A percentile compares a stretch with the other conserved stretches of the same genome.
These are phyloP conservation scores for Zygosaccharomyces bisporus DNA, from an alignment of 805 yeast species.

Conservation along the genomic window DNA sequence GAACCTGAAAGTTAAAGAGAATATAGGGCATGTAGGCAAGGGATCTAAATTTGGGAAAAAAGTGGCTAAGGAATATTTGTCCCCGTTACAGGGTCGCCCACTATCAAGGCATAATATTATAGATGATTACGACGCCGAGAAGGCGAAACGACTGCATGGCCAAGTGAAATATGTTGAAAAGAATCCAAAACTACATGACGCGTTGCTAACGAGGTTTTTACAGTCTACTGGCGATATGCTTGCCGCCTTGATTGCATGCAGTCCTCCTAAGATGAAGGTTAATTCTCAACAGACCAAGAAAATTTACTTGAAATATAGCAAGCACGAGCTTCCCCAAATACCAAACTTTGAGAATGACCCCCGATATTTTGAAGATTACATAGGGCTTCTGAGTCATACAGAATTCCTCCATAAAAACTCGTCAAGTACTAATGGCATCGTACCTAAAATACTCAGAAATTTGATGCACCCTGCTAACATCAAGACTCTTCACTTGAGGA, in stretches of 20 bases:
- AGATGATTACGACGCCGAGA: slow-evolving; percentile 21
- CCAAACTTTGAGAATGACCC: slow-evolving; percentile 34
- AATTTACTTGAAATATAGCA: slow-evolving; percentile 21
- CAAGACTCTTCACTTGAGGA: slow-evolving; percentile 32
- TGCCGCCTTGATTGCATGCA: slow-evolving; percentile 15
- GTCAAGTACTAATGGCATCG: slow-evolving; percentile 38
- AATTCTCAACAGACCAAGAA: slow-evolving; percentile 17
- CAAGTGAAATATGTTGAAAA: slow-evolving; percentile 10
- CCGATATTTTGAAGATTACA: slow-evolving; percentile 31
- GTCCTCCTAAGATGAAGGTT: slow-evolving; percentile 14
- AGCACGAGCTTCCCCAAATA: slow-evolving; percentile 37
- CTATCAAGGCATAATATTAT: slow-evolving; percentile 28
- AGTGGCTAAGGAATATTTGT: slow-evolving; percentile 28
- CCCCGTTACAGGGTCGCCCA: slow-evolving; percentile 26
- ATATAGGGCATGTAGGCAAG: slow-evolving; percentile 26
- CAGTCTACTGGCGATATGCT: slow-evolving; percentile 19
- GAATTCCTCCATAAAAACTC: slow-evolving; percentile 37
- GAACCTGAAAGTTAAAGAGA: slow-evolving; percentile 9
- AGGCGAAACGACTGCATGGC: slow-evolving; percentile 14
- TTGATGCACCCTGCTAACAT: slow-evolving; percentile 40
- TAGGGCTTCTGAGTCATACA: slow-evolving; percentile 39
- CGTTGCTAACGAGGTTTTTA: slow-evolving; percentile 15
- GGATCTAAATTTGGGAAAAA: slow-evolving; percentile 33
- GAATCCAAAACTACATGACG: slow-evolving; percentile 10
- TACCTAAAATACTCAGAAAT: slow-evolving; percentile 38